Evolutionary conservation across 768 basidiomycete species (phyloP).

Genomic region (Pseudohyphozyma bogoriensis): DNA sequence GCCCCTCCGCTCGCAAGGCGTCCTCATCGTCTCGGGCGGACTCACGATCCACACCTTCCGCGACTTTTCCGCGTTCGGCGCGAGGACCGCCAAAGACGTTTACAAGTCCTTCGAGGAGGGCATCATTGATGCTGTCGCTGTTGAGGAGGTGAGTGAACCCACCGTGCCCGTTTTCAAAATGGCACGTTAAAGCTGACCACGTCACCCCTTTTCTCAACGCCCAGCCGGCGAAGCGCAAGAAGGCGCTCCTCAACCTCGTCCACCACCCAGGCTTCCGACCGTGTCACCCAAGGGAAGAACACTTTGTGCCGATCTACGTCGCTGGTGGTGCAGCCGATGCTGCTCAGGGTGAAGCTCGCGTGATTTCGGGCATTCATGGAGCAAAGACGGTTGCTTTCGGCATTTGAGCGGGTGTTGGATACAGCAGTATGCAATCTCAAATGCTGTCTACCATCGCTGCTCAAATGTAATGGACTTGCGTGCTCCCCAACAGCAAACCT

Average conservation of each 20-base stretch:
- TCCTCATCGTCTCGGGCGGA: conserved; percentile 62
- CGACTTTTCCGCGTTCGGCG: conserved; percentile 48
- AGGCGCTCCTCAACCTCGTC: conserved; percentile 49
- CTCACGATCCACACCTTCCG: conserved; percentile 40
- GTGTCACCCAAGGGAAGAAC: conserved; percentile 67
- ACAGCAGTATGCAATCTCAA: no score
- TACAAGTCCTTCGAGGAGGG: conserved; percentile 54
- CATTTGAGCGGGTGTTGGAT: no score
- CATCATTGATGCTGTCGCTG: conserved; percentile 47
- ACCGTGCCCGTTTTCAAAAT: background rate
- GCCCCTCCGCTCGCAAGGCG: conserved; percentile 54
- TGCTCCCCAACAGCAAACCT: no score
- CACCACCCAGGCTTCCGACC: conserved; percentile 54
- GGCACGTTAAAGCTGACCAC: no score
- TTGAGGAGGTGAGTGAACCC: background rate
- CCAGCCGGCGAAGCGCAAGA: conserved; percentile 49
- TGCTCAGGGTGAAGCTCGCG: conserved; percentile 41
- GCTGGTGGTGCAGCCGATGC: conserved; percentile 62
- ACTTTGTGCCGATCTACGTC: conserved; percentile 69
- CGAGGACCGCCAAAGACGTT: conserved; percentile 44
- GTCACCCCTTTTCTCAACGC: conserved; percentile 3
- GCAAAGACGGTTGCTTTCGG: conserved; percentile 60
- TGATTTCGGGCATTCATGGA: conserved; percentile 50
- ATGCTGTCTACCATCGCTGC: no score
- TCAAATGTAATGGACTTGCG: no score